Evolutionary conservation across 805 yeast species (phyloP).

Genomic region (Saccharomycopsis schoenii): DNA sequence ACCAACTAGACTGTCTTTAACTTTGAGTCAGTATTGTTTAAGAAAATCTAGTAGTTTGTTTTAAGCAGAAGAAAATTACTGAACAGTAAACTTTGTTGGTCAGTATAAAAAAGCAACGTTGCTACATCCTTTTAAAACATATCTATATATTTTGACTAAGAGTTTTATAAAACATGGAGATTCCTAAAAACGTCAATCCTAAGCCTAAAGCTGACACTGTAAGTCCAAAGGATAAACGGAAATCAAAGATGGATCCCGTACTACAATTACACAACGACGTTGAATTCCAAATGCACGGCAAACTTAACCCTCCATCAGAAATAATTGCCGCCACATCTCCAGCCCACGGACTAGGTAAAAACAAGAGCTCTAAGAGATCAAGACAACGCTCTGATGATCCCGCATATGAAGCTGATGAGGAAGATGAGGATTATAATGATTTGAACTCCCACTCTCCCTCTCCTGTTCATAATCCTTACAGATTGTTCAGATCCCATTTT

Average conservation of each 20-base stretch:
- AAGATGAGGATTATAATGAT: not conserved
- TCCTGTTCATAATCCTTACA: conserved; percentile 1
- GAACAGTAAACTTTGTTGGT: too few species aligned
- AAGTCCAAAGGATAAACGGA: not conserved
- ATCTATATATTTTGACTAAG: not conserved
- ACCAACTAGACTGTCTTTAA: too few species aligned
- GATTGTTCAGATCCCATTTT: conserved; percentile 14
- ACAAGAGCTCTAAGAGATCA: not conserved
- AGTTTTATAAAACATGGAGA: not conserved
- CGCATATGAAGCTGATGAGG: not conserved
- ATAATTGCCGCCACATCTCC: not conserved
- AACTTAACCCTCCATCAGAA: not conserved
- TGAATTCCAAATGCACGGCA: not conserved
- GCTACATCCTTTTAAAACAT: too few species aligned
- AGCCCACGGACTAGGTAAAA: not conserved
- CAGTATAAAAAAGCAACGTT: too few species aligned
- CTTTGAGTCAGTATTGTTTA: too few species aligned
- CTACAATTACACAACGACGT: not conserved
- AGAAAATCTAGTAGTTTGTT: too few species aligned
- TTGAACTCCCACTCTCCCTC: not conserved
- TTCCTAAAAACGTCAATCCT: not conserved
- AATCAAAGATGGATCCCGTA: not conserved
- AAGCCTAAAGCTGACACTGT: not conserved
- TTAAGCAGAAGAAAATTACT: too few species aligned
- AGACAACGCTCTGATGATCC: not conserved